These are phyloP conservation scores for Fusarium acutatum DNA, from an alignment of 2,329 filamentous ascomycete species.

Conservation along the genomic window DNA sequence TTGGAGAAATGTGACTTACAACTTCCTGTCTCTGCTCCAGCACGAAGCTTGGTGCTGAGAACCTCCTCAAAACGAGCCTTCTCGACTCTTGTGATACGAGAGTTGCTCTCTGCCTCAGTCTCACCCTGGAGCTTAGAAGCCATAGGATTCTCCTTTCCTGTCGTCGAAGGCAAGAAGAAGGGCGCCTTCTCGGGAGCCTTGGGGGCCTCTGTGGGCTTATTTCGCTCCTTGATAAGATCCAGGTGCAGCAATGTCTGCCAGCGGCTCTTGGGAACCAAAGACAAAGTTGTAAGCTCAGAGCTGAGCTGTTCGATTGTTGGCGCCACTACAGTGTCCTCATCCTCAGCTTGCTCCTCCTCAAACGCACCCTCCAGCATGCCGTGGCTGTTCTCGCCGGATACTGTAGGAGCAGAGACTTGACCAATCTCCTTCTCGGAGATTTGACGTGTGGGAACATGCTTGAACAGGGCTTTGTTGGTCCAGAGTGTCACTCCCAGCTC, in stretches of 20 bases:
- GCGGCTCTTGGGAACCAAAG: constrained; percentile 85
- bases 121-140: constrained; percentile 43
- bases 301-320: constrained; percentile 79
- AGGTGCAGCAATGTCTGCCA: constrained; percentile 96
- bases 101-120: constrained; percentile 58
- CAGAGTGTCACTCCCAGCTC: constrained; percentile 91
- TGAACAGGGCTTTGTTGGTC: constrained; percentile 94
- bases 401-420: constrained; percentile 73
- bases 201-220: constrained; percentile 91
- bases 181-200: constrained; percentile 94
- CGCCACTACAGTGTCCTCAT: constrained; percentile 63
- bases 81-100: constrained; percentile 75
- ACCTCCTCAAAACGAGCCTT: constrained; percentile 63
- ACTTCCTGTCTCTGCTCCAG: constrained; percentile 62
- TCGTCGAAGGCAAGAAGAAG: constrained; percentile 85
- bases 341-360: constrained; percentile 62
- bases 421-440: constrained; percentile 80
- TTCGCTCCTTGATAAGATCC: constrained; percentile 90
- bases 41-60: constrained; percentile 66
- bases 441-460: constrained; percentile 84
- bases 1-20: constrained; percentile 60
- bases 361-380: constrained; percentile 81
- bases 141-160: constrained; percentile 56
- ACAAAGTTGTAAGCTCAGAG: constrained; percentile 85
- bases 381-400: constrained; percentile 82